phyloP scores from a whole-genome alignment of 1,139 yeast species.

The Pichia cactophila region DNA sequence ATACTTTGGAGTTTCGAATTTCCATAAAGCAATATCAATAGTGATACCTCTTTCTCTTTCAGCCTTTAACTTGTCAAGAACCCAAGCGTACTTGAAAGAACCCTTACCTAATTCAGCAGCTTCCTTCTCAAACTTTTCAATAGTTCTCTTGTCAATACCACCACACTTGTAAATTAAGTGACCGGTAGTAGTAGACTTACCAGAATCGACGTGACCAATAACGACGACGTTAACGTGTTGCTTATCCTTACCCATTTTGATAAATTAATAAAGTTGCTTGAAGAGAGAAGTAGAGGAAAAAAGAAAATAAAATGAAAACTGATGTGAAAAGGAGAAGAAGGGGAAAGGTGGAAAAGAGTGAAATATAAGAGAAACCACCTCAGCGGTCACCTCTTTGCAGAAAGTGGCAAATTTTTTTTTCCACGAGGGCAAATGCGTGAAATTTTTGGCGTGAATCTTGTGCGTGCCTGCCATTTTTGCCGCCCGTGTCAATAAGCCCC shows the following conservation, averaged over 20 bases:
- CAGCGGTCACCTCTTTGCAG: neutral
- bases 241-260: constrained; percentile 67
- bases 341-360: neutral
- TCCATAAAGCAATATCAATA: constrained; percentile 90
- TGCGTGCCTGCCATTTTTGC: constrained; percentile 3
- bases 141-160: constrained; percentile 83
- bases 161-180: constrained; percentile 96
- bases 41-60: constrained; percentile 98
- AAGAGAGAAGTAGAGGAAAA: neutral
- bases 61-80: constrained; percentile 87
- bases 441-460: neutral
- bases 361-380: neutral
- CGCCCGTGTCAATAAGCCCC: neutral
- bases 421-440: neutral
- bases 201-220: constrained; percentile 99
- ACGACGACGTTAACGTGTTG: constrained; percentile 98
- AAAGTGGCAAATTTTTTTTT: neutral
- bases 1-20: constrained; percentile 93
- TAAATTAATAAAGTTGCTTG: neutral
- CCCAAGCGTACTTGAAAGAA: constrained; percentile 99
- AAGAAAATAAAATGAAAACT: neutral
- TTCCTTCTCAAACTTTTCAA: constrained; percentile 97
- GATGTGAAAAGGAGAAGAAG: neutral
- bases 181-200: constrained; percentile 98
- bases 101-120: constrained; percentile 98